phyloP scores from a whole-genome alignment of 140 eudicot genomes.

The Ambrosia hybrid region DNA sequence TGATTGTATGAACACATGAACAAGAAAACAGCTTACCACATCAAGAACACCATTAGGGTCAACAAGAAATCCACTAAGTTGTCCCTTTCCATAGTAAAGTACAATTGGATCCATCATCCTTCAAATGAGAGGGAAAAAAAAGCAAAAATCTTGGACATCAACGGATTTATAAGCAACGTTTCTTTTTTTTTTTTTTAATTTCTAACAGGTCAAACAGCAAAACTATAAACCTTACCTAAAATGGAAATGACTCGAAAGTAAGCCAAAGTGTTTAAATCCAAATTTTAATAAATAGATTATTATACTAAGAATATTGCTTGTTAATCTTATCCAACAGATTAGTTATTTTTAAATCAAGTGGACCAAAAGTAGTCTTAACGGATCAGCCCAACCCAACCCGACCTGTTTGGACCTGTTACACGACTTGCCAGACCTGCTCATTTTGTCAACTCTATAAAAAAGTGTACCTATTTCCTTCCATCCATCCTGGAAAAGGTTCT shows the following conservation, averaged over 20 bases:
- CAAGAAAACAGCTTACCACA: conserved; percentile 60
- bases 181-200: background rate
- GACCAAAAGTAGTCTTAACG: background rate
- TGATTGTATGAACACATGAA: background rate
- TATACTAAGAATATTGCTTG: background rate
- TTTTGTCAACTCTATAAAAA: conserved; percentile 3
- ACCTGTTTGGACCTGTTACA: background rate
- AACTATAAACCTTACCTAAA: background rate
- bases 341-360: background rate
- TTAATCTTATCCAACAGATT: background rate
- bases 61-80: conserved; percentile 86
- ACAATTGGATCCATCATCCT: conserved; percentile 99
- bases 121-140: conserved; percentile 21
- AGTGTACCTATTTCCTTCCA: conserved; percentile 92
- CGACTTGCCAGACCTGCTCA: background rate
- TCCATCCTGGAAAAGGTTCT: conserved; percentile 99
- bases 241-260: conserved; percentile 5
- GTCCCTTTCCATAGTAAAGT: conserved; percentile 91
- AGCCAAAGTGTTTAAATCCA: background rate
- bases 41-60: conserved; percentile 95
- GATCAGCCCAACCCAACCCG: background rate
- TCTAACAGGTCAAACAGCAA: background rate
- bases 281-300: background rate
- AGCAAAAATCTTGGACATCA: conserved; percentile 10
- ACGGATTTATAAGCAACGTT: background rate